Evolutionary conservation across 352 stramenopile species (phyloP).

Genomic region (Globisporangium splendens): DNA sequence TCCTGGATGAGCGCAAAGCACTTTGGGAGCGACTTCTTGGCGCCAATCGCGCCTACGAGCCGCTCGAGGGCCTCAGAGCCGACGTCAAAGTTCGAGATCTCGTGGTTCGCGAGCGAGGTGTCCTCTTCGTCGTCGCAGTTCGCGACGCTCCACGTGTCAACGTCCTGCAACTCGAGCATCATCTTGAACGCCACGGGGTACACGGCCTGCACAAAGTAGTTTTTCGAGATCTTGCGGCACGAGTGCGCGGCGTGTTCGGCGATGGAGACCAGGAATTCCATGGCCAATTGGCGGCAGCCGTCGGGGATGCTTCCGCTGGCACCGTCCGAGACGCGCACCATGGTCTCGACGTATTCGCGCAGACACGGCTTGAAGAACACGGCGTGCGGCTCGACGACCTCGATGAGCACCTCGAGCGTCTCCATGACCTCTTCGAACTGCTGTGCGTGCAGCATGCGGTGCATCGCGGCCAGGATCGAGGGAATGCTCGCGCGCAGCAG

Average conservation of each 20-base stretch:
- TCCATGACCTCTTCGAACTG: constrained; percentile 79
- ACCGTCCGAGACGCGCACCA: constrained; percentile 67
- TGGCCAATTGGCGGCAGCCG: constrained; percentile 72
- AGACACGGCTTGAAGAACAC: constrained; percentile 66
- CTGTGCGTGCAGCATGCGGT: constrained; percentile 38
- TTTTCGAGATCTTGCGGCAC: constrained; percentile 71
- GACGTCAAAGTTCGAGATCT: constrained; percentile 88
- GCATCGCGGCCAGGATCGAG: constrained; percentile 51
- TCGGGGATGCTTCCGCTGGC: constrained; percentile 33
- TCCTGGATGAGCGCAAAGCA: constrained; percentile 79
- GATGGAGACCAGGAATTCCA: constrained; percentile 83
- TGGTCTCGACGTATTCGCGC: constrained; percentile 56
- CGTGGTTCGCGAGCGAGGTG: constrained; percentile 36
- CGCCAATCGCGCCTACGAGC: constrained; percentile 56
- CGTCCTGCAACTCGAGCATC: constrained; percentile 79
- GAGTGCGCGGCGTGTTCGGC: constrained; percentile 59
- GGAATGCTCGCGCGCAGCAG: constrained; percentile 47
- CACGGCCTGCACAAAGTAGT: constrained; percentile 66
- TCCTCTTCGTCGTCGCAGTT: constrained; percentile 71
- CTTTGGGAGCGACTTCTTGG: constrained; percentile 67
- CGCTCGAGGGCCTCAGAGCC: constrained; percentile 76
- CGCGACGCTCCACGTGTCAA: constrained; percentile 64
- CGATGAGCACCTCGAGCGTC: constrained; percentile 77
- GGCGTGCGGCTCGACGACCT: constrained; percentile 70
- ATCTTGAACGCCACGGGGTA: constrained; percentile 82